phyloP scores from a whole-genome alignment of 2,329 filamentous ascomycete genomes.

The Didymella glomerata region DNA sequence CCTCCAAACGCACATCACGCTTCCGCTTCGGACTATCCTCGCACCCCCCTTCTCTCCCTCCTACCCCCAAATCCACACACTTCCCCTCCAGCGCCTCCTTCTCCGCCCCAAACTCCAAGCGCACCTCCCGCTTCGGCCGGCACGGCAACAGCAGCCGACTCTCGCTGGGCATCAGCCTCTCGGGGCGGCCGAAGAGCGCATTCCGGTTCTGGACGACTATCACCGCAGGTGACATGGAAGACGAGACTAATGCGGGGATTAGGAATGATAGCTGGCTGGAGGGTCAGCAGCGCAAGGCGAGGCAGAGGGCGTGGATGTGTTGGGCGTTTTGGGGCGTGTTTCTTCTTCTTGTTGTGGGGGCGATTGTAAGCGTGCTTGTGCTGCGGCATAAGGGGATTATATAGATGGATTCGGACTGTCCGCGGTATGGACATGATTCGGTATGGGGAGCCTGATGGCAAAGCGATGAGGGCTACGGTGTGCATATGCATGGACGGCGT shows the following conservation, averaged over 20 bases:
- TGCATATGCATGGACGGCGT: conserved; percentile 4
- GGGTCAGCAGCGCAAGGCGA: conserved; percentile 58
- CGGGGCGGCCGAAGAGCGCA: conserved; percentile 34
- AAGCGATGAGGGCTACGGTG: neutral
- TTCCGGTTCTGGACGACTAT: conserved; percentile 48
- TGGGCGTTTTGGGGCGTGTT: conserved; percentile 59
- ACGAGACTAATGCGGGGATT: conserved; percentile 12
- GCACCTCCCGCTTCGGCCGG: conserved; percentile 15
- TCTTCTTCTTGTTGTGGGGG: conserved; percentile 55
- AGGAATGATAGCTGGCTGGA: conserved; percentile 58
- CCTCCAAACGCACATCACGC: conserved; percentile 9
- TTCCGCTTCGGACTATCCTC: conserved; percentile 16
- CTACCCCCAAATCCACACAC: conserved; percentile 1
- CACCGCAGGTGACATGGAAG: conserved; percentile 10
- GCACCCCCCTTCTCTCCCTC: conserved; percentile 9
- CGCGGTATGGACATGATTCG: too few relatives aligned
- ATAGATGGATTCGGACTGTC: too few relatives aligned
- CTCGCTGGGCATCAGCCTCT: conserved; percentile 32
- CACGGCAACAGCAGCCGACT: conserved; percentile 32
- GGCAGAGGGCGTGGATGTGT: conserved; percentile 58
- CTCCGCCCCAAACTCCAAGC: neutral
- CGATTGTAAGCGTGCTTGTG: conserved; percentile 58
- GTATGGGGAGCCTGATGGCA: too few relatives aligned
- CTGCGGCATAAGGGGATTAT: conserved; percentile 45
- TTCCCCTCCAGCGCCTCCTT: neutral